Evolutionary conservation across 2,329 filamentous ascomycete species (phyloP).

Genomic region (Botryotinia convoluta): DNA sequence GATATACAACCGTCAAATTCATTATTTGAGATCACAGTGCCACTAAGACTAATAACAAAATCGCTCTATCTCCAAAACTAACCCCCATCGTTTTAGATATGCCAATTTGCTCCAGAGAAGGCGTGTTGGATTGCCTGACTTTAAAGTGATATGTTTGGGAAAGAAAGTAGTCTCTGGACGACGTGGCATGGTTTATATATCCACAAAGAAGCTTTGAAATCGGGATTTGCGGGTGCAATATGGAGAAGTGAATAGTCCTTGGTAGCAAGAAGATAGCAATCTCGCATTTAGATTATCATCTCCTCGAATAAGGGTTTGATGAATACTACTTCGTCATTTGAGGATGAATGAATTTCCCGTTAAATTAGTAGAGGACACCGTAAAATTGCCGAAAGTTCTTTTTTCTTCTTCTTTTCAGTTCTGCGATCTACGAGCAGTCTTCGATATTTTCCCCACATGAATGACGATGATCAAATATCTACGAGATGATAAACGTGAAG

Average conservation of each 20-base stretch:
- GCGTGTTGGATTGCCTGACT: background rate
- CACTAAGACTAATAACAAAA: background rate
- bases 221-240: rapidly evolving
- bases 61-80: background rate
- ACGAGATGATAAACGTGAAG: too few relatives aligned
- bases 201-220: background rate
- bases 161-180: background rate
- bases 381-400: rapidly evolving
- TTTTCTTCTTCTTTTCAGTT: too few relatives aligned
- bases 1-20: background rate
- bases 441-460: too few relatives aligned
- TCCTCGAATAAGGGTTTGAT: too few relatives aligned
- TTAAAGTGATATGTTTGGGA: background rate
- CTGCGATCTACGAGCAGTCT: too few relatives aligned
- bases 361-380: rapidly evolving
- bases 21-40: rapidly evolving
- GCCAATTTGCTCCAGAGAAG: background rate
- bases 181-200: background rate
- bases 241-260: background rate
- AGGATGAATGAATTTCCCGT: background rate
- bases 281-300: background rate
- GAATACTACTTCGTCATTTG: background rate
- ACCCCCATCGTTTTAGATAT: background rate
- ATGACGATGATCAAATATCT: too few relatives aligned
- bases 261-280: background rate